Conservation (phyloP, 1,284 basidiomycete genomes). For the Meira nashicola region DNA sequence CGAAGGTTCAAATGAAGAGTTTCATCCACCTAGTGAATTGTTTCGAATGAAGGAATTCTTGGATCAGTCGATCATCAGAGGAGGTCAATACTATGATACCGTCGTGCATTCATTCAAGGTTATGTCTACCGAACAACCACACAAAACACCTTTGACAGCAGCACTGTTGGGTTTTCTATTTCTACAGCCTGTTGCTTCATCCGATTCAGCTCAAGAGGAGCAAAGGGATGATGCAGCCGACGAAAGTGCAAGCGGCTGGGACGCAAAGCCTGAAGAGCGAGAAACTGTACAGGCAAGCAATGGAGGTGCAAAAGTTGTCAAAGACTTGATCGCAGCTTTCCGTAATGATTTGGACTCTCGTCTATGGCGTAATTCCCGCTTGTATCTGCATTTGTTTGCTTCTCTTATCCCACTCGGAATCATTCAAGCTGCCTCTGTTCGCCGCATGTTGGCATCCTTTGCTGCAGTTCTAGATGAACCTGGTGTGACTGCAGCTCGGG, state of each 20-base stretch:
- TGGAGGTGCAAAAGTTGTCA: constrained; percentile 36
- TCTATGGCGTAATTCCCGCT: constrained; percentile 46
- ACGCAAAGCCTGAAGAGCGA: background rate
- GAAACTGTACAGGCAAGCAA: constrained; percentile 4
- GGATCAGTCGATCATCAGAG: background rate
- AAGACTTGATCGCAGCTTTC: constrained; percentile 46
- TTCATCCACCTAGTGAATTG: constrained; percentile 5
- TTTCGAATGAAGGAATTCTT: constrained; percentile 1
- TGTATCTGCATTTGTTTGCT: constrained; percentile 37
- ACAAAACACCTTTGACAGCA: constrained; percentile 28
- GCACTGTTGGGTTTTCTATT: constrained; percentile 45
- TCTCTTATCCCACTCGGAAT: constrained; percentile 60
- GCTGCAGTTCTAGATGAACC: constrained; percentile 81
- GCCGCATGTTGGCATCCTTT: constrained; percentile 72
- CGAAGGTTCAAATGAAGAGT: background rate
- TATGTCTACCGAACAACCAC: constrained; percentile 22
- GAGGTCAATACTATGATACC: background rate
- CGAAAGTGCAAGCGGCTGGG: constrained; percentile 4
- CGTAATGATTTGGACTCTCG: constrained; percentile 42
- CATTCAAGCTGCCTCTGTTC: constrained; percentile 69
- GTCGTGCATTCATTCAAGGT: constrained; percentile 4
- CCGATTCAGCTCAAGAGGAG: constrained; percentile 12
- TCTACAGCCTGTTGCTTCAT: constrained; percentile 19
- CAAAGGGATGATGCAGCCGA: background rate
- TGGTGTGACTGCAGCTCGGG: constrained; percentile 77